These are phyloP conservation scores for Aspergillus novoparasiticus DNA, from an alignment of 2,329 filamentous ascomycete species.

Conservation along the genomic window DNA sequence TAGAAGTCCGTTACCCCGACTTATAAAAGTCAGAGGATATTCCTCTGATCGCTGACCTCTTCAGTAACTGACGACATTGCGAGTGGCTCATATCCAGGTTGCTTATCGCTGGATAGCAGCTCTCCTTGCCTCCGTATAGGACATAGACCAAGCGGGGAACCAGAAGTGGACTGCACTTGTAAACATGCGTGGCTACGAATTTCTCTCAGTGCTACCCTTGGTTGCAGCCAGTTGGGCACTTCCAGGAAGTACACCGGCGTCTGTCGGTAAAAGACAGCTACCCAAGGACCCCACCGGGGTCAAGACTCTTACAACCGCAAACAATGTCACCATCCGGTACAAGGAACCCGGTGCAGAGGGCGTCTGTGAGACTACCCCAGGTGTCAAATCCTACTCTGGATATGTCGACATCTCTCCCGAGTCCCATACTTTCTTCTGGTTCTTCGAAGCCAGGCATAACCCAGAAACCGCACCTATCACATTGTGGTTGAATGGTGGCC, in stretches of 20 bases:
- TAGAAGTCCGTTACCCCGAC: background rate
- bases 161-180: background rate
- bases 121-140: background rate
- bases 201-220: slow-evolving; percentile 26
- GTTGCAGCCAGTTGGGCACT: slow-evolving; percentile 17
- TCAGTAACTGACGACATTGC: background rate
- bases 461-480: slow-evolving; percentile 48
- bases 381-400: slow-evolving; percentile 59
- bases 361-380: slow-evolving; percentile 58
- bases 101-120: background rate
- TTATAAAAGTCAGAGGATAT: slow-evolving; percentile 4
- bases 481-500: slow-evolving; percentile 47
- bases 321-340: slow-evolving; percentile 58
- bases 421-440: slow-evolving; percentile 58
- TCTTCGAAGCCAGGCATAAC: slow-evolving; percentile 59
- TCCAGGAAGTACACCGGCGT: slow-evolving; percentile 11
- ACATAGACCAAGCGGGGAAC: background rate
- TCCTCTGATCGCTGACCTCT: background rate
- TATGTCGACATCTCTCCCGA: slow-evolving; percentile 57
- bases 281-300: slow-evolving; percentile 41
- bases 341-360: slow-evolving; percentile 57
- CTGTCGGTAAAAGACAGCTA: slow-evolving; percentile 32
- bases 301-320: slow-evolving; percentile 42
- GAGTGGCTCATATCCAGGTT: background rate
- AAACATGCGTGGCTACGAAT: slow-evolving; percentile 26